Evolutionary conservation across 2,329 filamentous ascomycete genomes (phyloP).

Genomic region (Apiospora saccharicola): DNA sequence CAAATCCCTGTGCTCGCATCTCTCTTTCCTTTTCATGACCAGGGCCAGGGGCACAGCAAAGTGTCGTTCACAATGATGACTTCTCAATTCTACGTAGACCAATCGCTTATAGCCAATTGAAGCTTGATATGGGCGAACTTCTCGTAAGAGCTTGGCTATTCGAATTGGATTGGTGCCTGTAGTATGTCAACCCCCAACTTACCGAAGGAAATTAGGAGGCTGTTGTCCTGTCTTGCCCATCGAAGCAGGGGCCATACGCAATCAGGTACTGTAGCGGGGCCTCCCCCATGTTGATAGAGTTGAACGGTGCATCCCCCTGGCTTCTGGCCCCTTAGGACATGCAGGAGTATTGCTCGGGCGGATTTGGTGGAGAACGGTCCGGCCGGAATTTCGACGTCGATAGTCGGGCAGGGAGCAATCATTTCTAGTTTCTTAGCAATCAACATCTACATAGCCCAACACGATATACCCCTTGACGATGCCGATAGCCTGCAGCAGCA

Average conservation of each 20-base stretch:
- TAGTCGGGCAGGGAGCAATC: background rate
- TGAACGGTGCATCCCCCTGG: conserved; percentile 12
- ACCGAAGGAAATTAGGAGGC: background rate
- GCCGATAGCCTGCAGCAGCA: conserved; percentile 3
- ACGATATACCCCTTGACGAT: background rate
- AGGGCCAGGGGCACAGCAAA: background rate
- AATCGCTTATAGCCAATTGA: background rate
- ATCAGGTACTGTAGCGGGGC: background rate
- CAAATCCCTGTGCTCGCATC: conserved; percentile 8
- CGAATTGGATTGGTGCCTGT: background rate
- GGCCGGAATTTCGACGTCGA: conserved; percentile 20
- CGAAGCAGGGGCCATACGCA: background rate
- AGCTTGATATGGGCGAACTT: background rate
- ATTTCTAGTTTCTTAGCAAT: background rate
- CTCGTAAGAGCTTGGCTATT: background rate
- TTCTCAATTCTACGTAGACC: too few species aligned
- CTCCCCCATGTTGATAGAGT: background rate
- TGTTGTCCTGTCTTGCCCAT: background rate
- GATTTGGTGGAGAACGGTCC: conserved; percentile 11
- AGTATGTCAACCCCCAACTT: too few species aligned
- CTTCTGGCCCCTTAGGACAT: background rate
- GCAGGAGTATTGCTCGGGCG: conserved; percentile 8
- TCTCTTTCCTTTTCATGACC: background rate
- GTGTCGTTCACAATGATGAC: background rate
- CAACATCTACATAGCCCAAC: background rate